These are phyloP conservation scores for Zygosaccharomyces rouxii DNA, from an alignment of 805 yeast genomes.

Conservation along the genomic window DNA sequence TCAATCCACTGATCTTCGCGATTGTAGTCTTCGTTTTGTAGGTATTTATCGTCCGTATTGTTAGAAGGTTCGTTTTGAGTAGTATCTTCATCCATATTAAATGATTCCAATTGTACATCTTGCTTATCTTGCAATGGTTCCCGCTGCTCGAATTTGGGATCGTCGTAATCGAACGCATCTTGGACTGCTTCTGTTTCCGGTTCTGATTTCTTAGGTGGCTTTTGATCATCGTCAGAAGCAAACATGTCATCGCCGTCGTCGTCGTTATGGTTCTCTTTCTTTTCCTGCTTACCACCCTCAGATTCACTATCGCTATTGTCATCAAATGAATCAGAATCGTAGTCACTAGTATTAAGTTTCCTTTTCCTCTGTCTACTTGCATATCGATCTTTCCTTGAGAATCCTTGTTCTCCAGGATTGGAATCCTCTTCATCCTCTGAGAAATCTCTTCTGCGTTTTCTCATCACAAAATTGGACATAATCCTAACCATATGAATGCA, in stretches of 20 bases:
- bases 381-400: slow-evolving; percentile 4
- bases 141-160: slow-evolving; percentile 9
- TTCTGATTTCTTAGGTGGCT: slow-evolving; percentile 5
- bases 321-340: slow-evolving; percentile 14
- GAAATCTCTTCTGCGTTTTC: background rate
- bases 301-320: slow-evolving; percentile 9
- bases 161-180: slow-evolving; percentile 26
- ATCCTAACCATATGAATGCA: background rate
- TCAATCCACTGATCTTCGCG: slow-evolving; percentile 22
- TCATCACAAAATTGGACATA: background rate
- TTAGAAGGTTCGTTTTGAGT: slow-evolving; percentile 6
- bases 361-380: slow-evolving; percentile 5
- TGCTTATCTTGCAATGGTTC: slow-evolving; percentile 23
- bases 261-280: background rate
- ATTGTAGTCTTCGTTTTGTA: slow-evolving; percentile 26
- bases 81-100: slow-evolving; percentile 47
- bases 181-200: slow-evolving; percentile 3
- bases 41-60: background rate
- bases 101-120: slow-evolving; percentile 45
- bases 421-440: background rate
- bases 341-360: slow-evolving; percentile 4
- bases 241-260: slow-evolving; percentile 44
- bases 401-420: slow-evolving; percentile 5
- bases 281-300: background rate
- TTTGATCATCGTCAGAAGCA: slow-evolving; percentile 30